Percentiles rank a stretch among this genome's conserved stretches.
Conservation (phyloP, 2,329 filamentous ascomycete genomes). For the Arthrobotrys conoides region DNA sequence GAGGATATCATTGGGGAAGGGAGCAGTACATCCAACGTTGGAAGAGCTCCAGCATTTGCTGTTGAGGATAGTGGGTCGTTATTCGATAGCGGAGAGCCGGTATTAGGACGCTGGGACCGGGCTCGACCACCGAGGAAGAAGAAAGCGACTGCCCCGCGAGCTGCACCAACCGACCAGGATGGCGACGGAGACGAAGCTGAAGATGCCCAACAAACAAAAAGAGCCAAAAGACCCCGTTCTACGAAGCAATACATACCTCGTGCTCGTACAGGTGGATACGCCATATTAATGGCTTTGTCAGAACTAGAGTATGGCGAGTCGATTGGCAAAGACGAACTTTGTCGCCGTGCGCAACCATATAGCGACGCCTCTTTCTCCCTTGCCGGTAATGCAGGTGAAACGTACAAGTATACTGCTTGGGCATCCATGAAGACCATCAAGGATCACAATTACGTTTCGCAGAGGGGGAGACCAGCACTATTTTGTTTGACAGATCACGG, state of each 20-base stretch:
- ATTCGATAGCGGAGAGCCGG: constrained; percentile 50
- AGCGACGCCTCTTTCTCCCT: constrained; percentile 81
- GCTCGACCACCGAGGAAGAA: constrained; percentile 46
- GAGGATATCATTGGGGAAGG: constrained; percentile 8
- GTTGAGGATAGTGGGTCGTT: constrained; percentile 36
- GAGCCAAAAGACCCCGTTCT: constrained; percentile 70
- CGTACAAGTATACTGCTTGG: constrained; percentile 79
- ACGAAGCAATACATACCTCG: constrained; percentile 79
- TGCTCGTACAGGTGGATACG: constrained; percentile 81
- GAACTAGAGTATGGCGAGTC: constrained; percentile 72
- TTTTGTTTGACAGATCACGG: constrained; percentile 83
- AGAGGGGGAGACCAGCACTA: constrained; percentile 77
- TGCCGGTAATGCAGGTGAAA: constrained; percentile 77
- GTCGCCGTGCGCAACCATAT: constrained; percentile 78
- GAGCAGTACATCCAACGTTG: background rate
- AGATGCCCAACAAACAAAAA: constrained; percentile 70
- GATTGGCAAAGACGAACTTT: constrained; percentile 78
- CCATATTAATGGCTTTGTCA: constrained; percentile 77
- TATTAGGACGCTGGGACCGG: constrained; percentile 45
- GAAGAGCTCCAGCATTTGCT: background rate
- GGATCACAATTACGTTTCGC: constrained; percentile 80
- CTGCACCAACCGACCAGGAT: constrained; percentile 67
- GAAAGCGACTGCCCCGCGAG: constrained; percentile 23
- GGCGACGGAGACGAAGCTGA: constrained; percentile 16
- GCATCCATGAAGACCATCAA: constrained; percentile 83